Evolutionary conservation across 1,139 yeast genomes (phyloP).

Genomic region (Tardiomyces depauwii): DNA sequence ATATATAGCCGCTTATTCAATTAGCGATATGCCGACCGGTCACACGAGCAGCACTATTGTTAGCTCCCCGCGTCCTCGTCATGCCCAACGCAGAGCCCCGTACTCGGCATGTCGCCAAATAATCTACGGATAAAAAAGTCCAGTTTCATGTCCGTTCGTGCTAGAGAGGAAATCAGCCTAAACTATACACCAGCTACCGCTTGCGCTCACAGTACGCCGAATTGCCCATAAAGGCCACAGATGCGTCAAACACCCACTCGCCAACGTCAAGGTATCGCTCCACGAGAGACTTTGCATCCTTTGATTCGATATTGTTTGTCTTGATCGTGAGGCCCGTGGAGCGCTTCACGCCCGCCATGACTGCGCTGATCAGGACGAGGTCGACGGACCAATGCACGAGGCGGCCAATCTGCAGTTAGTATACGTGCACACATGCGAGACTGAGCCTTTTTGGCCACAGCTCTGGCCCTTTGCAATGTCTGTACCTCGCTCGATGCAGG

Average conservation of each 20-base stretch:
- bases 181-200: background rate
- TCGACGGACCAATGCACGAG: conserved; percentile 59
- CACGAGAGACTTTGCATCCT: conserved; percentile 48
- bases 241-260: conserved; percentile 68
- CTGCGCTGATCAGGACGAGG: conserved; percentile 64
- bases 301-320: conserved; percentile 26
- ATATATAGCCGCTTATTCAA: too few species aligned
- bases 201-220: conserved; percentile 61
- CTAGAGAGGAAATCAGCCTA: background rate
- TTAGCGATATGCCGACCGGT: too few species aligned
- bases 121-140: too few species aligned
- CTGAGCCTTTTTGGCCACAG: too few species aligned
- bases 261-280: conserved; percentile 69
- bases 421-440: background rate
- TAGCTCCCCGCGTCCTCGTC: too few species aligned
- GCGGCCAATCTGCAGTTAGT: conserved; percentile 16
- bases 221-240: conserved; percentile 59
- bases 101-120: too few species aligned
- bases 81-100: too few species aligned
- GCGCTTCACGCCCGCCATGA: conserved; percentile 82
- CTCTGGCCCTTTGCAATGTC: too few species aligned
- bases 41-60: too few species aligned
- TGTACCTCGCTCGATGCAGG: too few species aligned
- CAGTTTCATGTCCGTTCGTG: too few species aligned
- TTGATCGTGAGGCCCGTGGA: conserved; percentile 64